A percentile compares a stretch with the other conserved stretches of the same genome.
Evolutionary conservation across 2,329 filamentous ascomycete genomes (phyloP).

Genomic region (Ophiostoma triangulosporum): DNA sequence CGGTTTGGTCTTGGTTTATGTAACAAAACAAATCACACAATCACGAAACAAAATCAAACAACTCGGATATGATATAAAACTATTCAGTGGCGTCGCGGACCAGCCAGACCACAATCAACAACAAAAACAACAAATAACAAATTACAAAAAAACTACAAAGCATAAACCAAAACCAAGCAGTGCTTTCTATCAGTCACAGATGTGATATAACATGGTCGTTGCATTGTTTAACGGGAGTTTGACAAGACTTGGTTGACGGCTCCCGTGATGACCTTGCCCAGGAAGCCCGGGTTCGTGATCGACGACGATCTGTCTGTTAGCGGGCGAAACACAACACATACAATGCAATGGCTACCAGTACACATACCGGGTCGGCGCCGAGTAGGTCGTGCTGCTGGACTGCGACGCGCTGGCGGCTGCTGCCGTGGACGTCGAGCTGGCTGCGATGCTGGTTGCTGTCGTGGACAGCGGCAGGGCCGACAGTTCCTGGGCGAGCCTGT

Average conservation of each 20-base stretch:
- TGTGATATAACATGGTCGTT: too few relatives aligned
- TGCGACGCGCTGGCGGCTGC: not conserved
- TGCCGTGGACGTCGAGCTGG: constrained; percentile 4
- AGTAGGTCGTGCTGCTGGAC: not conserved
- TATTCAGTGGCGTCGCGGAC: too few relatives aligned
- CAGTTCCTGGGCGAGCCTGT: constrained; percentile 12
- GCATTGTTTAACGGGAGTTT: too few relatives aligned
- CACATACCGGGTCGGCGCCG: not conserved
- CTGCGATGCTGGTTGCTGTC: constrained; percentile 5
- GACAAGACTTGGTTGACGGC: constrained; percentile 10
- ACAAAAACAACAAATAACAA: too few relatives aligned
- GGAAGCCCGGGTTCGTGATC: constrained; percentile 9
- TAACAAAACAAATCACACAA: constrained; percentile 1
- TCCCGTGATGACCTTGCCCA: constrained; percentile 11
- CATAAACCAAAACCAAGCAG: too few relatives aligned
- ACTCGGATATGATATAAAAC: not conserved
- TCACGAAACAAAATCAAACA: not conserved
- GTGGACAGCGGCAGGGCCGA: constrained; percentile 10
- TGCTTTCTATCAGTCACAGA: too few relatives aligned
- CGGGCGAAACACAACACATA: too few relatives aligned
- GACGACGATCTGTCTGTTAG: constrained; percentile 2
- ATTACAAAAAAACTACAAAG: not conserved
- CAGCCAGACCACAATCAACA: too few relatives aligned
- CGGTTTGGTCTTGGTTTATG: constrained; percentile 2
- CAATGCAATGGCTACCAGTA: not conserved